phyloP scores from a whole-genome alignment of 352 stramenopile genomes.

The Thalassiosira mediterranea region DNA sequence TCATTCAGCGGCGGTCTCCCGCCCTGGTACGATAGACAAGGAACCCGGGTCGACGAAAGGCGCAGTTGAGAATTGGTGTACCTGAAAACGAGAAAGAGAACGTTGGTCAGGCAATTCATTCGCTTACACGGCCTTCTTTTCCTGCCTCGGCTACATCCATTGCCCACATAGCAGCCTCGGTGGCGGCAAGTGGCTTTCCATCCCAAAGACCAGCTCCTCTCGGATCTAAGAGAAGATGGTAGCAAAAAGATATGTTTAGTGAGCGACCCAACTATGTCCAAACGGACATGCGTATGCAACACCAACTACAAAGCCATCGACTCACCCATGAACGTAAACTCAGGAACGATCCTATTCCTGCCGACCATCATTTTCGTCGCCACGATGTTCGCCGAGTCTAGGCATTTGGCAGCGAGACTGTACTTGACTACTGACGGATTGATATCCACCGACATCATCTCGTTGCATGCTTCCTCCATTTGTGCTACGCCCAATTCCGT shows the following conservation, averaged over 20 bases:
- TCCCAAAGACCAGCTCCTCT: slow-evolving; percentile 72
- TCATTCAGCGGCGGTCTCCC: slow-evolving; percentile 65
- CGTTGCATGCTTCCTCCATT: slow-evolving; percentile 51
- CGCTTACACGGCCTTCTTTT: too few relatives aligned
- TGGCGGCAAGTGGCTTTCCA: slow-evolving; percentile 36
- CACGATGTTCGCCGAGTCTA: slow-evolving; percentile 72
- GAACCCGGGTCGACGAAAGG: too few relatives aligned
- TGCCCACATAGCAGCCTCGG: slow-evolving; percentile 62
- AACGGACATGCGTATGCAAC: too few relatives aligned
- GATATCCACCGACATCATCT: slow-evolving; percentile 15
- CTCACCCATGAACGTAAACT: slow-evolving; percentile 83
- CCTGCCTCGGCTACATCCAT: slow-evolving; percentile 67
- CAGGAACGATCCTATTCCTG: slow-evolving; percentile 68
- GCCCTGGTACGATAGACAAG: too few relatives aligned
- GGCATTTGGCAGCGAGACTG: slow-evolving; percentile 58
- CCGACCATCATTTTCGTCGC: slow-evolving; percentile 61
- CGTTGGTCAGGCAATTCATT: too few relatives aligned
- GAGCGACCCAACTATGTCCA: too few relatives aligned
- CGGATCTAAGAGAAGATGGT: too few relatives aligned
- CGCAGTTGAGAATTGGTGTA: too few relatives aligned
- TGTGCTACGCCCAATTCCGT: slow-evolving; percentile 54
- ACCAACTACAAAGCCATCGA: too few relatives aligned
- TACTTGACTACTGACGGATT: slow-evolving; percentile 66
- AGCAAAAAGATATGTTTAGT: too few relatives aligned
- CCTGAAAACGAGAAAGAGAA: too few relatives aligned